phyloP scores from a whole-genome alignment of 148 eudicot genomes.

The Rhododendron williamsianum region DNA sequence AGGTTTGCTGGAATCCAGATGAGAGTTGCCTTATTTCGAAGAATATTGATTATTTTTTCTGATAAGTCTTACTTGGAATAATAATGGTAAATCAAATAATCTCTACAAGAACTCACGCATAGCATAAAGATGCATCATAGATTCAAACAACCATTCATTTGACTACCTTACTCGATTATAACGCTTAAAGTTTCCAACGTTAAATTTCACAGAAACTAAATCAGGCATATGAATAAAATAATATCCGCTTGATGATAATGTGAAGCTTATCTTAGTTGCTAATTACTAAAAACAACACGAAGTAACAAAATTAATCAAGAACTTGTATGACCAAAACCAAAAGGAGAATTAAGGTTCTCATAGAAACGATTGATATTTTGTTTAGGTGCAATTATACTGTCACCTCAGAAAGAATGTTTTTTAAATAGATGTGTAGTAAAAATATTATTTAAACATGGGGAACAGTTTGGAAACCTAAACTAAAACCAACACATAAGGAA shows the following conservation, averaged over 20 bases:
- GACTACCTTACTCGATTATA: neutral
- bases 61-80: neutral
- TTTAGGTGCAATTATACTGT: neutral
- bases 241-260: neutral
- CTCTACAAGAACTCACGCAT: neutral
- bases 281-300: neutral
- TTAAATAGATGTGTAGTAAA: neutral
- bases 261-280: neutral
- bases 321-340: neutral
- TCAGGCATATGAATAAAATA: neutral
- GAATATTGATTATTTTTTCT: neutral
- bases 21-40: conserved; percentile 11
- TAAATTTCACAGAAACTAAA: neutral
- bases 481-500: neutral
- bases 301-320: neutral
- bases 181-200: neutral
- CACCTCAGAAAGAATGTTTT: neutral
- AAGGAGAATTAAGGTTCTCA: neutral
- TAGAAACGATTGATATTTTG: neutral
- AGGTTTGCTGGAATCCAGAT: conserved; percentile 69
- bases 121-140: neutral
- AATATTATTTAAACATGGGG: neutral
- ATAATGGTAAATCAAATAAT: neutral
- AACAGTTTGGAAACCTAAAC: neutral
- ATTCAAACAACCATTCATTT: neutral